Percentiles rank a stretch among this genome's conserved stretches.
Conservation (phyloP, 495 filamentous ascomycete species). For the Niebla homalea region DNA sequence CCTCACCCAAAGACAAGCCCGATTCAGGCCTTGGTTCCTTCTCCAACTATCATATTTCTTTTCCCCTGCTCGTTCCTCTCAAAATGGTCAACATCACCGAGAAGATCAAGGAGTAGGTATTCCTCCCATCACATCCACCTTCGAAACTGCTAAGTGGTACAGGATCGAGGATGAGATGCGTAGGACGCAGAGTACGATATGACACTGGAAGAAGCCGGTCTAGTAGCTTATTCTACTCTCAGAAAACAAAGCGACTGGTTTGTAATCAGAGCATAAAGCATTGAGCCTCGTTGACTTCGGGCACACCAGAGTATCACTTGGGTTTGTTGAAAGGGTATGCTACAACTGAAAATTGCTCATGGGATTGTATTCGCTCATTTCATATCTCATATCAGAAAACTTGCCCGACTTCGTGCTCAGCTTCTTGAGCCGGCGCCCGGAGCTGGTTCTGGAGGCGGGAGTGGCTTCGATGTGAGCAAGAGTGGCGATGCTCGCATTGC, state of each 20-base stretch:
- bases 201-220: conserved; percentile 5
- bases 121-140: not conserved
- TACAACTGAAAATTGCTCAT: not conserved
- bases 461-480: conserved; percentile 95
- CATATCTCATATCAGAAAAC: conserved; percentile 61
- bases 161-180: conserved; percentile 99
- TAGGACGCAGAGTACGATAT: conserved; percentile 76
- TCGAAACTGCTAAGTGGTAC: conserved; percentile 7
- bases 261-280: conserved; percentile 4
- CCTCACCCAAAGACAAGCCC: too few relatives aligned
- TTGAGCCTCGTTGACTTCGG: not conserved
- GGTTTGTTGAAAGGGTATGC: conserved; percentile 89
- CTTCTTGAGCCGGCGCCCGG: conserved; percentile 84
- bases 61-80: conserved; percentile 18
- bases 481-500: conserved; percentile 95
- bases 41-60: too few relatives aligned
- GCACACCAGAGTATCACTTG: conserved; percentile 75
- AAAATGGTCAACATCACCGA: conserved; percentile 99
- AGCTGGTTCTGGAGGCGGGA: conserved; percentile 53
- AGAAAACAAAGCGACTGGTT: conserved; percentile 99
- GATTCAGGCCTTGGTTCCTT: too few relatives aligned
- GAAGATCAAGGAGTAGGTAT: conserved; percentile 90
- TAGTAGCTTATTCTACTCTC: conserved; percentile 27
- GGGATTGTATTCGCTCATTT: not conserved
- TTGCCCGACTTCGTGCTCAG: conserved; percentile 87